A percentile compares a stretch with the other conserved stretches of the same genome.
Conservation (phyloP, 116 monocot species). For the Papilionanthe hybrid region DNA sequence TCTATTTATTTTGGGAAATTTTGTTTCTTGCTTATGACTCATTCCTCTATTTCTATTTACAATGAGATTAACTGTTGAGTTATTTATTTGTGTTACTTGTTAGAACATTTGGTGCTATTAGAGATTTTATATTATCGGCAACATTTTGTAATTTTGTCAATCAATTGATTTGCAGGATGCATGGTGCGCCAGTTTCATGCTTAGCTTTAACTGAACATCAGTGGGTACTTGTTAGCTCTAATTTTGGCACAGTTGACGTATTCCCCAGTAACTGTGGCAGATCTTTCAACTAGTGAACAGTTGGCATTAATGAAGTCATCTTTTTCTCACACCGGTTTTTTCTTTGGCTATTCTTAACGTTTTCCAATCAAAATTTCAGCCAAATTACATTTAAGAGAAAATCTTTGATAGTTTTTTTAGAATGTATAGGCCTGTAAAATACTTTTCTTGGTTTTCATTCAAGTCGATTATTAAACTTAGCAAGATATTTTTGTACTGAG, state of each 20-base stretch:
- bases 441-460: too few relatives aligned
- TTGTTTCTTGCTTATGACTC: neutral
- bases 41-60: neutral
- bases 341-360: neutral
- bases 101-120: neutral
- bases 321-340: constrained; percentile 45
- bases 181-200: constrained; percentile 61
- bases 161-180: constrained; percentile 48
- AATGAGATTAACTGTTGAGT: neutral
- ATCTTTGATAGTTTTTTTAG: too few relatives aligned
- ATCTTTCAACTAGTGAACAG: constrained; percentile 67
- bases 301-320: constrained; percentile 55
- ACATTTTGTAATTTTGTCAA: neutral
- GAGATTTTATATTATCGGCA: neutral
- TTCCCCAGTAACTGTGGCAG: constrained; percentile 56
- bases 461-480: neutral
- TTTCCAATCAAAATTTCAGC: neutral
- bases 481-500: neutral
- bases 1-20: neutral
- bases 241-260: too few relatives aligned
- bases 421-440: too few relatives aligned
- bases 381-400: neutral
- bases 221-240: constrained; percentile 69
- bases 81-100: neutral
- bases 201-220: constrained; percentile 74